Evolutionary conservation across 2,329 filamentous ascomycete genomes (phyloP).

Genomic region (Aspergillus floridensis): DNA sequence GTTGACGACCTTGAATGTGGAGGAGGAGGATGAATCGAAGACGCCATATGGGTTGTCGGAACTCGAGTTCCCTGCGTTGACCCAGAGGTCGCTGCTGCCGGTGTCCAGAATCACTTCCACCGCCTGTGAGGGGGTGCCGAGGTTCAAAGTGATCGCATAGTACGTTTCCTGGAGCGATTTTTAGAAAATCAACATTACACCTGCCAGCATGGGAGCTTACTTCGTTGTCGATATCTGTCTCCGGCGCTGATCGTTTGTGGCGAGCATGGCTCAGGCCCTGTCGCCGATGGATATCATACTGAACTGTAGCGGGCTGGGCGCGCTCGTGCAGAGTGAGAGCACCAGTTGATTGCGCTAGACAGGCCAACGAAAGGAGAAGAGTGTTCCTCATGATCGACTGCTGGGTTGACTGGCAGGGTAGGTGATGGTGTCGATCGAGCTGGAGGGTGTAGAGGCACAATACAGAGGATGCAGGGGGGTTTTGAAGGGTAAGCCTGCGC

Average conservation of each 20-base stretch:
- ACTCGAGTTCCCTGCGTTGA: slow-evolving; percentile 61
- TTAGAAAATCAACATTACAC: neutral
- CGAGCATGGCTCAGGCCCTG: slow-evolving; percentile 1
- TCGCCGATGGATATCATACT: slow-evolving; percentile 11
- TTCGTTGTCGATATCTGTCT: slow-evolving; percentile 2
- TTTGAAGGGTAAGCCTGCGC: neutral
- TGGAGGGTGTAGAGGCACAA: neutral
- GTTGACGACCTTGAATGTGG: slow-evolving; percentile 68
- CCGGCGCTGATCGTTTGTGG: slow-evolving; percentile 8
- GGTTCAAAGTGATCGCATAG: slow-evolving; percentile 41
- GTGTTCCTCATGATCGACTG: slow-evolving; percentile 6
- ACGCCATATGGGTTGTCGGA: slow-evolving; percentile 62
- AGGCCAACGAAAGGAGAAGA: slow-evolving; percentile 6
- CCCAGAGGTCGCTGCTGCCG: slow-evolving; percentile 60
- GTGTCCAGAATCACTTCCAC: slow-evolving; percentile 58
- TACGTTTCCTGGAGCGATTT: slow-evolving; percentile 1
- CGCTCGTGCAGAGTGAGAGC: slow-evolving; percentile 12
- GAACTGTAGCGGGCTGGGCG: slow-evolving; percentile 9
- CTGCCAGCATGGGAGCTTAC: neutral
- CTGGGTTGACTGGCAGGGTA: neutral
- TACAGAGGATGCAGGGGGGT: neutral
- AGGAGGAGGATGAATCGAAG: slow-evolving; percentile 68
- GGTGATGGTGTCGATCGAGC: neutral
- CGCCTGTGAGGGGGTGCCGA: slow-evolving; percentile 55
- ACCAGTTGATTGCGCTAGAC: neutral